Conservation (phyloP, 768 basidiomycete genomes). For the Zangia roseola region DNA sequence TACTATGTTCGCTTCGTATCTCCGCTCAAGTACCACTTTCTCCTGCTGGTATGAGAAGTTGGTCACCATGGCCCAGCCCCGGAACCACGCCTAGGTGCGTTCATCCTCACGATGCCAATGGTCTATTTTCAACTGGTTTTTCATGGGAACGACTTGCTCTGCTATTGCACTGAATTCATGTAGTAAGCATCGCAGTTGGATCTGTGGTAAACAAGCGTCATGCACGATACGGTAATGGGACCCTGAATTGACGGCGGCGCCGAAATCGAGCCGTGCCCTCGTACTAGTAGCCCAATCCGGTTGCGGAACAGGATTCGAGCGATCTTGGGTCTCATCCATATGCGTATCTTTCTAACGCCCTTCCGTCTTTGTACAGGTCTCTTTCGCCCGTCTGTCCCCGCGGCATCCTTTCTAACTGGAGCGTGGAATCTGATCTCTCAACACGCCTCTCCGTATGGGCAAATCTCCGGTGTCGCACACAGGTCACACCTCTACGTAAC, state of each 20-base stretch:
- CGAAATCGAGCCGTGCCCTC: not conserved
- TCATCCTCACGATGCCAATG: not conserved
- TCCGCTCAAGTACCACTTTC: slow-evolving; percentile 26
- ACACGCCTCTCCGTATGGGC: slow-evolving; percentile 7
- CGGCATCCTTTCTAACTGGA: slow-evolving; percentile 2
- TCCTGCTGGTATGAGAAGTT: no score
- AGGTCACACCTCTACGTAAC: slow-evolving; percentile 23
- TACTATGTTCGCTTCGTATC: slow-evolving; percentile 14
- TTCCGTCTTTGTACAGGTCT: slow-evolving; percentile 12
- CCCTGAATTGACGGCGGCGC: slow-evolving; percentile 17
- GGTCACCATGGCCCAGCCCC: no score
- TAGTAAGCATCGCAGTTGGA: not conserved
- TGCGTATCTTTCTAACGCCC: slow-evolving; percentile 1
- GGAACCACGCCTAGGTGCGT: no score
- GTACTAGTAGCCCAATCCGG: slow-evolving; percentile 5
- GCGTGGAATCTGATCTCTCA: slow-evolving; percentile 7
- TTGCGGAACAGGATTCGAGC: slow-evolving; percentile 1
- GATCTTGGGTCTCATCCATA: slow-evolving; percentile 5
- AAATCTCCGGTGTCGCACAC: slow-evolving; percentile 9
- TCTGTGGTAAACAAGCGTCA: slow-evolving; percentile 2
- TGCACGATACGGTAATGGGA: slow-evolving; percentile 7
- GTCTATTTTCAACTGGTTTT: no score
- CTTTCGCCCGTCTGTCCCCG: slow-evolving; percentile 25
- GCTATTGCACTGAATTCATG: not conserved
- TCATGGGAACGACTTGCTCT: no score